Base-by-base conservation (phyloP, 2,329 filamentous ascomycete genomes). In the Plenodomus biglobosus region DNA sequence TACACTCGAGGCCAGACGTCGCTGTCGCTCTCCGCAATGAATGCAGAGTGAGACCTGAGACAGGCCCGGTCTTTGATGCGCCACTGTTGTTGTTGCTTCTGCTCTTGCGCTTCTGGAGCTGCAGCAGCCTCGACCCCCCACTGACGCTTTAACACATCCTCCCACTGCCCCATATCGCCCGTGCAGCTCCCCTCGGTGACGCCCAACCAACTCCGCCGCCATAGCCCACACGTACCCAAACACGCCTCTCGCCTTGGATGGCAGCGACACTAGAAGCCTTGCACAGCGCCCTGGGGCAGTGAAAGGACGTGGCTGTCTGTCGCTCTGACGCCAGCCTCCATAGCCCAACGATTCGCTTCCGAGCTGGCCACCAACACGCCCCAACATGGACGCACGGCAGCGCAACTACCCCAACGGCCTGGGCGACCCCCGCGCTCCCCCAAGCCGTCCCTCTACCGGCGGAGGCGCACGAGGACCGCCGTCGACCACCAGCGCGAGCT, bases 311-410 rank as follows among this genome's bases (percentile, higher is more conserved):
- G 11, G 7, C 13, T n/a, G n/a, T n/a, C n/a, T n/a, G n/a, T n/a
- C n/a, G n/a, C n/a, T n/a, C n/a, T n/a, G n/a, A n/a, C n/a, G n/a
- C n/a, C n/a, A n/a, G n/a, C n/a, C n/a, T n/a, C n/a, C n/a, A n/a
- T n/a, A n/a, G n/a, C n/a, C n/a, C n/a, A n/a, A n/a, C n/a, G n/a
- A n/a, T n/a, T n/a, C n/a, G n/a, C n/a, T n/a, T n/a, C n/a, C n/a
- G n/a, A n/a, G n/a, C 7, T 24, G 20, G 27, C 30, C 18, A 45
- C 34, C 34, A 21, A 41, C 37, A 19, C 13, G 24, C 35, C n/a
- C 18, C 44, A 55, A 38, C 36, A 73, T 73, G 70, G 69, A 73
- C 46, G 65, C 63, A 35, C 56, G 67, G 38, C 59, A 56, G 56
- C 66, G 65, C 53, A 65, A 64, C 55, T 64, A 62, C 50, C 59